Evolutionary conservation across 208 protist genomes (phyloP), one percentile per base, ranked within the genome.

Genomic region (Jaenimonas drosophilae): DNA sequence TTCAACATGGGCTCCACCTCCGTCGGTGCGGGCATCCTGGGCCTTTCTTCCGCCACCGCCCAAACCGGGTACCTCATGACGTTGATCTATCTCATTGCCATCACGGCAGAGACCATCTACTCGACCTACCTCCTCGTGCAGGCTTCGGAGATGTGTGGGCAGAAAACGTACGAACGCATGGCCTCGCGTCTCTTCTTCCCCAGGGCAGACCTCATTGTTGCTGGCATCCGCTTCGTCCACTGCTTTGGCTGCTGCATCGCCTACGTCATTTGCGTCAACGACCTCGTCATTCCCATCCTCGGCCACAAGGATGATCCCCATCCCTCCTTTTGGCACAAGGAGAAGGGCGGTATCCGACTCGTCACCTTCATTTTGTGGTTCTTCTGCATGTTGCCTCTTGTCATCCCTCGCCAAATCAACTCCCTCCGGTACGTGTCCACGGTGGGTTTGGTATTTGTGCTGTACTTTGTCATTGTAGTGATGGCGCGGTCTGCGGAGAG

Each of bases 21-120:
- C 12, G 63, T 88, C 12, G 74, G 78, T n/a, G 78, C 59, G 4
- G 75, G 75, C 20, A 77, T 82, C 46, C 59, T 88, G 16, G 70
- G 71, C 2, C 60, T 88, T 6, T 75, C 78, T 4, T 76, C 54
- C 19, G 56, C 74, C 25, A 79, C 79, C 50, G 52, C 59, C 42
- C 70, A 40, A 14, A 63, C 57, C 0, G 78, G 75, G 23, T 59
- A 76, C 4, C 33, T 45, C 12, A 54, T 74, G 47, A 52, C 57
- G 7, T 46, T 64, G 2, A 42, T 78, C 19, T 64, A 58, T 33
- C 50, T 74, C 11, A 39, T 68, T 27, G 42, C 62, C 34, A 67
- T 76, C 26, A 76, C 70, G 12, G 21, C 44, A 4, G 23, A 58
- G 16, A 73, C 69, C 17, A 51, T 73, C 0, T 77, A 55, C 50